Percentiles rank a stretch among this genome's conserved stretches.
Conservation (phyloP, 2,329 filamentous ascomycete genomes). For the Curvularia eragrostidis region DNA sequence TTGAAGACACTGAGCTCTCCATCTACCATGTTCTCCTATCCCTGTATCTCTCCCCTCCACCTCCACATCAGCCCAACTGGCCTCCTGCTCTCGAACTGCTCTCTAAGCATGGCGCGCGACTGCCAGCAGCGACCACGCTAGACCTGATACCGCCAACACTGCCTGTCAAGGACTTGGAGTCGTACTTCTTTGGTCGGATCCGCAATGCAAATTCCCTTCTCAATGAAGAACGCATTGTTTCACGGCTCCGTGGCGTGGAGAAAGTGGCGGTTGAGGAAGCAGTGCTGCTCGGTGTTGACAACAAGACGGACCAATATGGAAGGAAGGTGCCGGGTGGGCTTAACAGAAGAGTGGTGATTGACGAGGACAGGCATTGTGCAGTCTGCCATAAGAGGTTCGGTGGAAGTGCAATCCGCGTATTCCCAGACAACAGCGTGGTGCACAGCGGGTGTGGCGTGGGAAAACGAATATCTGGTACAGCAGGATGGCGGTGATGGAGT, state of each 20-base stretch:
- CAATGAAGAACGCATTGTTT: slow-evolving; percentile 79
- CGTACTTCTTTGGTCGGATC: slow-evolving; percentile 91
- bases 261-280: slow-evolving; percentile 77
- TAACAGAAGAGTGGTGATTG: slow-evolving; percentile 76
- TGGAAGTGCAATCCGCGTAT: slow-evolving; percentile 86
- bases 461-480: slow-evolving; percentile 14
- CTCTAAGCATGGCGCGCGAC: slow-evolving; percentile 88
- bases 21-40: slow-evolving; percentile 93
- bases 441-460: slow-evolving; percentile 56
- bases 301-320: slow-evolving; percentile 63
- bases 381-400: slow-evolving; percentile 94
- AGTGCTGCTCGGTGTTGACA: slow-evolving; percentile 72
- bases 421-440: slow-evolving; percentile 69
- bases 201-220: slow-evolving; percentile 81
- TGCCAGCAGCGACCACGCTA: slow-evolving; percentile 86
- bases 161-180: slow-evolving; percentile 78
- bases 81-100: slow-evolving; percentile 83
- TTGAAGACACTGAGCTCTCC: slow-evolving; percentile 68
- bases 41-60: slow-evolving; percentile 83
- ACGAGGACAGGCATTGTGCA: slow-evolving; percentile 86
- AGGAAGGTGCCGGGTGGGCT: slow-evolving; percentile 58
- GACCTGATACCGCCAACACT: slow-evolving; percentile 83
- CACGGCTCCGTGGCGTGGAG: slow-evolving; percentile 77
- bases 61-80: slow-evolving; percentile 74
- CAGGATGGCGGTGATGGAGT: slow-evolving; percentile 8